These are phyloP conservation scores for Sugiyamaella lignohabitans DNA, from an alignment of 805 yeast genomes.

Conservation along the genomic window DNA sequence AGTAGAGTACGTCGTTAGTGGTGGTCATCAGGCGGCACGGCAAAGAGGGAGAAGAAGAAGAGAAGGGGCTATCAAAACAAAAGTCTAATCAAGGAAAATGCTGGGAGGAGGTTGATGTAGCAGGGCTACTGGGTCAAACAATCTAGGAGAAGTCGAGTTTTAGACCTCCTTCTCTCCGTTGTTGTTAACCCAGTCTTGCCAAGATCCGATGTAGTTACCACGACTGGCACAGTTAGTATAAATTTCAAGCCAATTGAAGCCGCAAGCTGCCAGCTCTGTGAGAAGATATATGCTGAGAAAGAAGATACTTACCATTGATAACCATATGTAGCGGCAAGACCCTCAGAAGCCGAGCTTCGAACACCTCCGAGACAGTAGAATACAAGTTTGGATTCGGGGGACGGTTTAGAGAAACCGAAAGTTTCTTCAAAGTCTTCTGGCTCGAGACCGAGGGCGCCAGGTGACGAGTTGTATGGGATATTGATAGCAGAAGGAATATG, in stretches of 20 bases:
- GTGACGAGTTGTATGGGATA: constrained; percentile 82
- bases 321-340: constrained; percentile 84
- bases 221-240: constrained; percentile 33
- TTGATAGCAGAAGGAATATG: constrained; percentile 80
- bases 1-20: no score
- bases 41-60: no score
- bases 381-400: constrained; percentile 59
- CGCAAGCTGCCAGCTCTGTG: background rate
- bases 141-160: background rate
- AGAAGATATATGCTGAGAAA: background rate
- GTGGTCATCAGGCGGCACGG: no score
- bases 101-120: no score
- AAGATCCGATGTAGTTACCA: constrained; percentile 82
- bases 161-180: constrained; percentile 26
- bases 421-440: constrained; percentile 73
- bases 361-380: constrained; percentile 93
- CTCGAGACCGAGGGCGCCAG: constrained; percentile 81
- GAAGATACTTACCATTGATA: constrained; percentile 46
- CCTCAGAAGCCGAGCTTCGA: constrained; percentile 85
- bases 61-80: no score
- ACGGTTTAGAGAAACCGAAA: constrained; percentile 80
- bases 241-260: background rate
- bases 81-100: no score
- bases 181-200: constrained; percentile 69
- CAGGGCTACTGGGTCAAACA: no score